A percentile compares a stretch with the other conserved stretches of the same genome.
phyloP scores from a whole-genome alignment of 148 eudicot genomes.

The Diospyros kaki region DNA sequence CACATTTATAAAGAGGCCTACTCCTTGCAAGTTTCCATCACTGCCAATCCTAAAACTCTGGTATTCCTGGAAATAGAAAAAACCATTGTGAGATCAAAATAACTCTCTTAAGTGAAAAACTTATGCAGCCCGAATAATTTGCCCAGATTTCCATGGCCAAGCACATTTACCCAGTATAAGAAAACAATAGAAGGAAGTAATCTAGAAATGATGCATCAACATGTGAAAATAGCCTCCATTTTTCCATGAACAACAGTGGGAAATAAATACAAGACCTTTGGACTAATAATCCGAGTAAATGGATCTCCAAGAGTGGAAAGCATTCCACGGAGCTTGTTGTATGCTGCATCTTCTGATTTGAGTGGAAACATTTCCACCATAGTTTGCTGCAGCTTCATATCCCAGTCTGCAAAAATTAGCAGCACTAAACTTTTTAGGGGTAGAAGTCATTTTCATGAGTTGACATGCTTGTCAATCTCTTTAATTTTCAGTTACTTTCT shows the following conservation, averaged over 20 bases:
- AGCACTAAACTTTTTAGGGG: too few relatives aligned
- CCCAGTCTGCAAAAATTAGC: constrained; percentile 64
- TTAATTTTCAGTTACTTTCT: not conserved
- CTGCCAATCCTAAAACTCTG: constrained; percentile 92
- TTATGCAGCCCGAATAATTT: not conserved
- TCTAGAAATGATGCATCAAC: not conserved
- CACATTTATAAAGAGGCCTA: constrained; percentile 74
- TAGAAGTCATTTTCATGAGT: not conserved
- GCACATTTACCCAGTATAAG: not conserved
- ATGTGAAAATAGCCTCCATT: not conserved
- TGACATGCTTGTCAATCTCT: not conserved
- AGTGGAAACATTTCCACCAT: constrained; percentile 98
- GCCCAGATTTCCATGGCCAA: not conserved
- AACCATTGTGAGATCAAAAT: not conserved
- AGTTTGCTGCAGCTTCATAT: constrained; percentile 85
- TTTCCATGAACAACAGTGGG: not conserved
- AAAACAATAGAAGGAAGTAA: not conserved
- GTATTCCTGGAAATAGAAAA: constrained; percentile 44
- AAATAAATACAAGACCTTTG: constrained; percentile 49
- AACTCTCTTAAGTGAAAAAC: not conserved
- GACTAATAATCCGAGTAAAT: constrained; percentile 84
- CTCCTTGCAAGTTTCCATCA: constrained; percentile 96
- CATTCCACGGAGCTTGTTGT: constrained; percentile 77
- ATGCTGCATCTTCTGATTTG: constrained; percentile 93
- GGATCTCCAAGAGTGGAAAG: constrained; percentile 96